Conservation (phyloP, 768 basidiomycete species). For the Lyophyllum semitale region DNA sequence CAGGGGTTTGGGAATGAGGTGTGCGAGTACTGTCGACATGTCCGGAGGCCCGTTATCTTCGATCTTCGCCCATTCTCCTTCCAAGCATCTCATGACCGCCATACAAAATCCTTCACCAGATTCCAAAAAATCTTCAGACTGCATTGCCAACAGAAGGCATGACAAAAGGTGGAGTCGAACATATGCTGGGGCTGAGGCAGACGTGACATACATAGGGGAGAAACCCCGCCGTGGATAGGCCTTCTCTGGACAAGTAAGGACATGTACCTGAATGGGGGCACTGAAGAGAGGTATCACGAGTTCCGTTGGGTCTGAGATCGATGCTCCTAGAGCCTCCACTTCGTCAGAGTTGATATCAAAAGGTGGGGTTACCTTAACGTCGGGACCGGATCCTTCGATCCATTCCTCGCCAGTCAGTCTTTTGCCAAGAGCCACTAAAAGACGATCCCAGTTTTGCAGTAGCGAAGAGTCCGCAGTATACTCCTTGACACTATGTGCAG, state of each 20-base stretch:
- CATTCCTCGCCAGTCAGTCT: slow-evolving; percentile 51
- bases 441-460: slow-evolving; percentile 49
- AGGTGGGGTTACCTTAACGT: slow-evolving; percentile 14
- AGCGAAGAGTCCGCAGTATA: slow-evolving; percentile 40
- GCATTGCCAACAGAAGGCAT: slow-evolving; percentile 57
- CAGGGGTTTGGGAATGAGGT: slow-evolving; percentile 47
- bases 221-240: slow-evolving; percentile 46
- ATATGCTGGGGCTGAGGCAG: slow-evolving; percentile 71
- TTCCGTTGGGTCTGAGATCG: slow-evolving; percentile 44
- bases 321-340: slow-evolving; percentile 58
- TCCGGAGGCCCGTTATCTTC: slow-evolving; percentile 77
- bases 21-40: slow-evolving; percentile 63
- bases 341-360: slow-evolving; percentile 46
- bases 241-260: slow-evolving; percentile 55
- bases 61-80: slow-evolving; percentile 67
- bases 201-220: slow-evolving; percentile 77
- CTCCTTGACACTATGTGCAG: slow-evolving; percentile 65
- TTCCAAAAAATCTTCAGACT: slow-evolving; percentile 56
- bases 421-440: slow-evolving; percentile 57
- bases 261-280: slow-evolving; percentile 65
- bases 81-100: slow-evolving; percentile 67
- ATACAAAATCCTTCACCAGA: slow-evolving; percentile 74
- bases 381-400: slow-evolving; percentile 3
- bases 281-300: slow-evolving; percentile 65
- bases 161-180: slow-evolving; percentile 82